Evolutionary conservation across 1,284 basidiomycete genomes (phyloP).

Genomic region (Ganoderma lingzhi): DNA sequence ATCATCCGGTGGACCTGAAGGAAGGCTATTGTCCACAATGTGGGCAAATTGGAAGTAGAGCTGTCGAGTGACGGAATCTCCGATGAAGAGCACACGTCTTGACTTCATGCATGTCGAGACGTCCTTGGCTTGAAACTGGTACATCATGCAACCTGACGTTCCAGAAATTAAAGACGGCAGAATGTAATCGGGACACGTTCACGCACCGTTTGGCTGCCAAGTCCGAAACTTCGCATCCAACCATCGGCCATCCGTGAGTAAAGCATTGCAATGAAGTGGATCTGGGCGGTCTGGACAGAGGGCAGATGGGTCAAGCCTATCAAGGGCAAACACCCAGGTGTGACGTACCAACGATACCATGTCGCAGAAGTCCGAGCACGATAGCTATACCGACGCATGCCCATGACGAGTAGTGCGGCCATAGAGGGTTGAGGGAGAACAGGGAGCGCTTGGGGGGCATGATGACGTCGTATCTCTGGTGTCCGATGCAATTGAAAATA

Average conservation of each 20-base stretch:
- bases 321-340: background rate
- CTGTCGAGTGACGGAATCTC: constrained; percentile 85
- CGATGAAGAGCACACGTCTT: constrained; percentile 75
- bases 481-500: background rate
- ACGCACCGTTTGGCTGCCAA: constrained; percentile 88
- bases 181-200: no score
- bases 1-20: constrained; percentile 60
- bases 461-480: constrained; percentile 30
- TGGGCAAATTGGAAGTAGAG: constrained; percentile 81
- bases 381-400: constrained; percentile 48
- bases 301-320: background rate
- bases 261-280: constrained; percentile 73
- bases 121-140: constrained; percentile 66
- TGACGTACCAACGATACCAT: constrained; percentile 57
- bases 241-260: constrained; percentile 83
- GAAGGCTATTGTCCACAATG: constrained; percentile 62
- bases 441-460: constrained; percentile 41
- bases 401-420: constrained; percentile 60
- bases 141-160: constrained; percentile 75
- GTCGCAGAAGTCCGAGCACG: constrained; percentile 53
- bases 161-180: background rate
- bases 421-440: constrained; percentile 56
- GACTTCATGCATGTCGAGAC: constrained; percentile 60
- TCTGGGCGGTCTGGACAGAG: constrained; percentile 68
- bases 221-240: constrained; percentile 69